Percentiles rank a stretch among this genome's conserved stretches.
phyloP scores from a whole-genome alignment of 2,329 filamentous ascomycete genomes.

The Fusarium newnesense region DNA sequence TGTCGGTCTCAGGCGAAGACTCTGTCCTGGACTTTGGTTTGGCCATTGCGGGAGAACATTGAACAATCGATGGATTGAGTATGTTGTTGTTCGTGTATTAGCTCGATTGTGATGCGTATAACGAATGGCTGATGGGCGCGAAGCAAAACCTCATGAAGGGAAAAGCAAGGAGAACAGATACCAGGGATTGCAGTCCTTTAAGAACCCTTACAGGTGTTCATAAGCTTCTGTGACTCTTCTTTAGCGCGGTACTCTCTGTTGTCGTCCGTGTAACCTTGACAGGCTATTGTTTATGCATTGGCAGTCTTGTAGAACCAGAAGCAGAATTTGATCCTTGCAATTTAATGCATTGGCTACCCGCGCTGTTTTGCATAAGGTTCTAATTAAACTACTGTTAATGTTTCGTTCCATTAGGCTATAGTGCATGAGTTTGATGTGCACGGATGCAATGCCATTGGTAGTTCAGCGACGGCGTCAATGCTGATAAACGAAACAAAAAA shows the following conservation, averaged over 20 bases:
- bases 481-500: neutral
- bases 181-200: neutral
- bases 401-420: neutral
- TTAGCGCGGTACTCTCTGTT: accelerated
- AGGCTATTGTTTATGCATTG: neutral
- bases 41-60: neutral
- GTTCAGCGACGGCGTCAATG: neutral
- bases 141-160: neutral
- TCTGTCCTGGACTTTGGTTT: neutral
- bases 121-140: neutral
- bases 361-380: neutral
- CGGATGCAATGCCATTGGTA: neutral
- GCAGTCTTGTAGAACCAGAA: neutral
- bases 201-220: neutral
- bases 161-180: no score
- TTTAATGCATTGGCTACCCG: neutral
- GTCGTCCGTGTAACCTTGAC: neutral
- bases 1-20: neutral
- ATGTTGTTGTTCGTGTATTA: neutral
- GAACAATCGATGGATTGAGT: accelerated
- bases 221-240: accelerated
- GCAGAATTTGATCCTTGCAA: neutral
- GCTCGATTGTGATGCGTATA: neutral
- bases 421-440: neutral
- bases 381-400: neutral